phyloP scores from a whole-genome alignment of 73 alveolate genomes.

The Stentor roeselii region DNA sequence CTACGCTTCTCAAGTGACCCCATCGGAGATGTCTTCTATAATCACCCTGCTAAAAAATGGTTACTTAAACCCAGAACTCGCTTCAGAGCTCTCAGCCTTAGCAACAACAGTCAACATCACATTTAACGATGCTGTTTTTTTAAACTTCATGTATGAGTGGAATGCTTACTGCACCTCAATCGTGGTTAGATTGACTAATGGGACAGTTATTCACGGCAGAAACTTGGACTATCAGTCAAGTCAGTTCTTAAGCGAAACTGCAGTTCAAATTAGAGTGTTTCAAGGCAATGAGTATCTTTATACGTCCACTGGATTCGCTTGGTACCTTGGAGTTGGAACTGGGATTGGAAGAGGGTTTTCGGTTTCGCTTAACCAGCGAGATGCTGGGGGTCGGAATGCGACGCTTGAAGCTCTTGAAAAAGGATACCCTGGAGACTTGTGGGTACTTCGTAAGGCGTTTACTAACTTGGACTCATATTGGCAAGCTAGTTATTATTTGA shows the following conservation, averaged over 20 bases:
- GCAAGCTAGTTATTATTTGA: background rate
- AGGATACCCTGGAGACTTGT: slow-evolving; percentile 25
- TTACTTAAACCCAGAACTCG: slow-evolving; percentile 1
- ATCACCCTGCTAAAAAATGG: background rate
- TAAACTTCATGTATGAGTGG: slow-evolving; percentile 42
- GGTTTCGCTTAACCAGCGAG: slow-evolving; percentile 37
- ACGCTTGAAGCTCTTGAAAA: background rate
- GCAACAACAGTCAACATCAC: slow-evolving; percentile 19
- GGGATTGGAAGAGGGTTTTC: slow-evolving; percentile 38
- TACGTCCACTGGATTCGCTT: slow-evolving; percentile 42
- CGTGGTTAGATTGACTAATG: slow-evolving; percentile 37
- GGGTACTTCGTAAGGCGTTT: background rate
- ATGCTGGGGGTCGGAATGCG: background rate
- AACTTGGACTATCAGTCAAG: slow-evolving; percentile 37
- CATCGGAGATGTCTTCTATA: background rate
- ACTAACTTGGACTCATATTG: background rate
- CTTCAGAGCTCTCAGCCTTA: slow-evolving; percentile 24
- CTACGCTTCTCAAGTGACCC: background rate
- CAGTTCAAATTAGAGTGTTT: slow-evolving; percentile 32
- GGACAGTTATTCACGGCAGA: slow-evolving; percentile 45
- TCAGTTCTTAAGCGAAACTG: slow-evolving; percentile 20
- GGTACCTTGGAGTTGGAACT: slow-evolving; percentile 42
- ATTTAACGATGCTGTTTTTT: slow-evolving; percentile 28
- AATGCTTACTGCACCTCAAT: slow-evolving; percentile 48
- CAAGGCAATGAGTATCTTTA: slow-evolving; percentile 33